Evolutionary conservation across 2,329 filamentous ascomycete genomes (phyloP).

Genomic region (Epichloe aotearoae): DNA sequence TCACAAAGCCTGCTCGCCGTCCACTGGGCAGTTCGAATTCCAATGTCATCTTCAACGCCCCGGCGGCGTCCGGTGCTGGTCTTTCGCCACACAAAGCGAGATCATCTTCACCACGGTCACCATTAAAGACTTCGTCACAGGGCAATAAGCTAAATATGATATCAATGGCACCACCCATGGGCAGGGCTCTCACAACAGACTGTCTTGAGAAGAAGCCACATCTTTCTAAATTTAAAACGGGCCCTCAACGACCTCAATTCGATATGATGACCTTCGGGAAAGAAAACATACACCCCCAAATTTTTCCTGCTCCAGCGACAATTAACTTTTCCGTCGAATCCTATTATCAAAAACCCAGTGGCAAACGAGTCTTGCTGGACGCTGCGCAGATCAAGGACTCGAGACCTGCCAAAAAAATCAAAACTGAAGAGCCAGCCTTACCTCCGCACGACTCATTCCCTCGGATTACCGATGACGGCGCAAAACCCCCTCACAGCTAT

Average conservation of each 20-base stretch:
- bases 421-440: conserved; percentile 41
- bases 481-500: conserved; percentile 91
- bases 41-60: conserved; percentile 56
- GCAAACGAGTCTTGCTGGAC: conserved; percentile 56
- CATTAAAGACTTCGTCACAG: conserved; percentile 35
- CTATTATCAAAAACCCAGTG: conserved; percentile 38
- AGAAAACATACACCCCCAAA: conserved; percentile 40
- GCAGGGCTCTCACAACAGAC: conserved; percentile 44
- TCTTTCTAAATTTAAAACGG: conserved; percentile 46
- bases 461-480: conserved; percentile 67
- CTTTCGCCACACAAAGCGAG: conserved; percentile 58
- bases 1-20: conserved; percentile 33
- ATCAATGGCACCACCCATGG: conserved; percentile 50
- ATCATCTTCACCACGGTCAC: conserved; percentile 47
- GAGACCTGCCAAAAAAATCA: conserved; percentile 50
- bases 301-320: conserved; percentile 34
- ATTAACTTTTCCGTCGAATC: conserved; percentile 38
- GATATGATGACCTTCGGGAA: conserved; percentile 34
- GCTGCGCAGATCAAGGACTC: conserved; percentile 59
- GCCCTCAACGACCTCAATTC: conserved; percentile 37
- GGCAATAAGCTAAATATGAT: conserved; percentile 54
- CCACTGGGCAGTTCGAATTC: conserved; percentile 38
- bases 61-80: conserved; percentile 35
- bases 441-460: conserved; percentile 73
- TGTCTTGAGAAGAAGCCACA: conserved; percentile 55